Evolutionary conservation across 2,329 filamentous ascomycete species (phyloP), one percentile per base, ranked within the genome.

Genomic region (Alternaria sp.): DNA sequence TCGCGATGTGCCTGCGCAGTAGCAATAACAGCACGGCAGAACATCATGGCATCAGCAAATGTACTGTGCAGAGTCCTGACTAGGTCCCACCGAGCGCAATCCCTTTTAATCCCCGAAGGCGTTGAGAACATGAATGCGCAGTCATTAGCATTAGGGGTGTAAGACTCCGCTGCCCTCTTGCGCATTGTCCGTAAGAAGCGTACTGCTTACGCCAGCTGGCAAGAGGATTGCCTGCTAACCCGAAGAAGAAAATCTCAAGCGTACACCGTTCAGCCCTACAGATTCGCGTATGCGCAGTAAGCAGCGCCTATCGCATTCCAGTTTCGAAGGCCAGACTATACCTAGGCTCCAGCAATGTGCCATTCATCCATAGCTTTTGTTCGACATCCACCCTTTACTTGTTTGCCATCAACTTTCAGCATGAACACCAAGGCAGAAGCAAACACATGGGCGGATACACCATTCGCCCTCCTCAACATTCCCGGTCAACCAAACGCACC

Each of bases 401-500:
- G 19, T 26, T 19, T 36, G 11, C 17, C 25, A 26, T 19, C n/a
- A 23, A 19, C 25, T 11, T 52, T 25, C 19, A 57, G 36, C 49
- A 61, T 58, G 54, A 8, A 25, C 11, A 52, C 47, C 47, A 52
- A 19, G 28, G 6, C 23, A 28, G n/a, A 43, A 8, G 6, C 11
- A 32, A 28, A 17, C 3, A 30, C 15, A 30, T 69, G 67, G 68
- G 65, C 62, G 10, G 65, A 70, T 17, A 61, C 54, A 25, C 67
- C 68, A 6, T 69, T 67, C 21, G 9, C 51, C 4, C 62, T 70
- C 5, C 43, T 70, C 13, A 57, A 57, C 25, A 65, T 63, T 21
- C 67, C 67, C 8, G 67, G 67, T 17, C 47, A 61, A n/a, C 57
- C 61, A 0, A 55, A 57, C 13, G 54, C 61, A 4, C 59, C 47